Percentiles rank a stretch among this genome's conserved stretches.
Conservation (phyloP, 2,329 filamentous ascomycete genomes). For the Exserohilum turcica region DNA sequence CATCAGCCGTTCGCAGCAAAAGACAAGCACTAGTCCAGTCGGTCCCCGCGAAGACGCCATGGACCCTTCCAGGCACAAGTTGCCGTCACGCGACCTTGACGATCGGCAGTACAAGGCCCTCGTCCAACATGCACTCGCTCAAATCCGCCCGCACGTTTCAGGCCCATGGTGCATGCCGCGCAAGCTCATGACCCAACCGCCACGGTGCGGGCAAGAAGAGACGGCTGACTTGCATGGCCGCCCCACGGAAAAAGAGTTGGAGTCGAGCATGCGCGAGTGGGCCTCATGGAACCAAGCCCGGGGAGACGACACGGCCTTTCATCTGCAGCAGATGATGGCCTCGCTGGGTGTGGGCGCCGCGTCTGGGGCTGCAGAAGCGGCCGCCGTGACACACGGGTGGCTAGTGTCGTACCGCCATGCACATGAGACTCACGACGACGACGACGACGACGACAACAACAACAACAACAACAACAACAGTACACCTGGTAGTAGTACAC, state of each 20-base stretch:
- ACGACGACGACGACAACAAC: too few species aligned
- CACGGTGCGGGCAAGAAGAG: constrained; percentile 15
- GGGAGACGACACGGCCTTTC: constrained; percentile 30
- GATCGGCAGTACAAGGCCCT: constrained; percentile 35
- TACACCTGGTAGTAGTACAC: constrained; percentile 11
- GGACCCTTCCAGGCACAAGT: constrained; percentile 3
- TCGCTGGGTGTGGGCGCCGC: constrained; percentile 35
- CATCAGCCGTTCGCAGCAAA: constrained; percentile 41
- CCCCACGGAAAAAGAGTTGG: constrained; percentile 35
- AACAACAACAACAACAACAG: too few species aligned
- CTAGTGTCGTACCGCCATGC: constrained; percentile 29
- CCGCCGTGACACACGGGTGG: constrained; percentile 30
- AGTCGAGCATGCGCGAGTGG: constrained; percentile 39
- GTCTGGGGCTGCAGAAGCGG: constrained; percentile 27
- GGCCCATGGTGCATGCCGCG: constrained; percentile 35
- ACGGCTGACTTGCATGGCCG: constrained; percentile 27
- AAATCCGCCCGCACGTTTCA: constrained; percentile 36
- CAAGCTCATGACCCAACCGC: constrained; percentile 28
- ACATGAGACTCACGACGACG: too few species aligned
- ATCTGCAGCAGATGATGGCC: constrained; percentile 46
- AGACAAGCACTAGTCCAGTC: constrained; percentile 1
- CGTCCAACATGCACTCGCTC: constrained; percentile 49
- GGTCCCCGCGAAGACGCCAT: not conserved
- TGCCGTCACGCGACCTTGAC: constrained; percentile 8
- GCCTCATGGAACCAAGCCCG: constrained; percentile 28